Base-by-base conservation (phyloP, 768 basidiomycete genomes). In the Pleurotus cornucopiae region DNA sequence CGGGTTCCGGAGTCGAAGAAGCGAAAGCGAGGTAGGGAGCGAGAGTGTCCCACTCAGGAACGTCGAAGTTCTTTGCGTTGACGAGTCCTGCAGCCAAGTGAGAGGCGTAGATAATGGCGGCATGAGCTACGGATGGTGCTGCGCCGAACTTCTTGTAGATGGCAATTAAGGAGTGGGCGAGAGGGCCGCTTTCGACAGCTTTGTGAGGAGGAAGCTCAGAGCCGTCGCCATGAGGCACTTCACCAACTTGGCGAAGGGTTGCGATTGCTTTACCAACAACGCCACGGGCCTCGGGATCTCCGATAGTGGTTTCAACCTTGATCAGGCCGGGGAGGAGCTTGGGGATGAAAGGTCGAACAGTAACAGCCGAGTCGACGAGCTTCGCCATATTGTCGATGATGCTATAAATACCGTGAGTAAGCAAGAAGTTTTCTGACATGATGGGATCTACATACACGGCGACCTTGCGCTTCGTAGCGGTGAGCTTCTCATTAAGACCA, bases 371-470 rank as follows among this genome's bases (percentile, higher is more conserved):
- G 76, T 96, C 94, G 68, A 98, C 95, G 67, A 98, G 86, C 78
- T 97, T 97, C 68, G 95, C 73, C 95, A 98, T 98, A 85, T 97
- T 98, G 78, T 98, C 95, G 67, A 90, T 81, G 62, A 98, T 98
- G 65, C 88, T 92, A 74, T 49, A 67, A 51, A 66, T 63, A 57
- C 34, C 49, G 34, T 62, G 6, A 63, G 20, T 56, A 44, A 63
- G 57, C 16, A 44, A 12, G 55, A 61, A 58, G 61, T 45, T 52
- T 48, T 49, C 57, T 48, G 61, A 60, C 55, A 62, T 18, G 44
- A 55, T 54, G 58, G 62, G 49, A 60, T 38, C n/a, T 6, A 79
- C 88, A 62, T 78, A 90, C 88, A 98, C 95, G 65, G 93, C 94
- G 66, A 97, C 95, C 77, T 95, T 96, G 62, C 95, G 94, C 82